These are phyloP conservation scores for Penicilliopsis zonata DNA, from an alignment of 495 filamentous ascomycete species.

Conservation along the genomic window DNA sequence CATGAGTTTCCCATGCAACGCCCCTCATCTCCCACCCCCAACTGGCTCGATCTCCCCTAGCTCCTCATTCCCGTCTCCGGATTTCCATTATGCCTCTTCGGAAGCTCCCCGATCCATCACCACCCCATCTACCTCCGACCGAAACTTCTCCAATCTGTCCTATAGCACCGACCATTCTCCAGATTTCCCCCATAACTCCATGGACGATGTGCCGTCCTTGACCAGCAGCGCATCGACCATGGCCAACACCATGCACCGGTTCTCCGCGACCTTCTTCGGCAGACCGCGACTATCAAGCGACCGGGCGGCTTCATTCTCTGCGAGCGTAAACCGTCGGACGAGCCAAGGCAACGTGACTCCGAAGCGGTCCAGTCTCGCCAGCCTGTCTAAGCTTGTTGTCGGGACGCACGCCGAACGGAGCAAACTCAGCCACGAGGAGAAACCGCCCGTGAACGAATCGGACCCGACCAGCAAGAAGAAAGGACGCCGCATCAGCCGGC, in stretches of 20 bases:
- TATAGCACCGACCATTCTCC: constrained; percentile 50
- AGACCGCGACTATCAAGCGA: constrained; percentile 39
- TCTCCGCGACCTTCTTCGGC: constrained; percentile 34
- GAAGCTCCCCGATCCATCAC: constrained; percentile 44
- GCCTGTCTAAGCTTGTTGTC: constrained; percentile 71
- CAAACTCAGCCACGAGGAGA: constrained; percentile 67
- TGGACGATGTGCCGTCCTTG: constrained; percentile 79
- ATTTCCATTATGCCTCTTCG: constrained; percentile 40
- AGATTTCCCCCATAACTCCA: constrained; percentile 56
- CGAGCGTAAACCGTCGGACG: constrained; percentile 47
- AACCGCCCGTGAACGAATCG: constrained; percentile 38
- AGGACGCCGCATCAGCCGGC: constrained; percentile 60
- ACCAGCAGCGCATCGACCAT: constrained; percentile 79
- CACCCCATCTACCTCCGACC: constrained; percentile 33
- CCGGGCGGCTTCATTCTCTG: constrained; percentile 58
- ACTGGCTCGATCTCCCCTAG: constrained; percentile 24
- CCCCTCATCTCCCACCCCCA: constrained; percentile 37
- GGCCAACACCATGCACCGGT: constrained; percentile 45
- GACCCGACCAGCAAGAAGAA: constrained; percentile 60
- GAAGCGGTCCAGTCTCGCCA: constrained; percentile 75
- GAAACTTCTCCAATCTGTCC: constrained; percentile 26
- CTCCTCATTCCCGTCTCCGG: constrained; percentile 38
- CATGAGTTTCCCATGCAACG: constrained; percentile 37
- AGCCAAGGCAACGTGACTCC: constrained; percentile 27
- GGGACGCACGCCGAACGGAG: constrained; percentile 67